Conservation (phyloP, 176 grass and related monocot genomes). For the Luzula sylvatica region DNA sequence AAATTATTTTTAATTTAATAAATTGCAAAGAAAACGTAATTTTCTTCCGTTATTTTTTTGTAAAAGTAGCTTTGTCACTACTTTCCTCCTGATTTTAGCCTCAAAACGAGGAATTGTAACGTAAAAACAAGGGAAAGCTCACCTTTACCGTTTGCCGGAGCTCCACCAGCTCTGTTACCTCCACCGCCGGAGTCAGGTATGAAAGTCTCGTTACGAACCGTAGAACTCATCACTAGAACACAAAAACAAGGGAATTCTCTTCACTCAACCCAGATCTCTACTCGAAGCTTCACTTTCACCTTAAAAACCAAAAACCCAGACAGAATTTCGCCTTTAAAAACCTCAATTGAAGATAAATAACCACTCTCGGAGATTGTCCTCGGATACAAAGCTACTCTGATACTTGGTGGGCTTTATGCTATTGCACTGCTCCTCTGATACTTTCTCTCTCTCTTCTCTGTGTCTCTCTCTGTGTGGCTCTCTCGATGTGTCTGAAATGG, state of each 20-base stretch:
- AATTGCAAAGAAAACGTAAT: neutral
- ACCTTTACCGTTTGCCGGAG: neutral
- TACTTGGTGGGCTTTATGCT: neutral
- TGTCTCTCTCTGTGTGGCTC: conserved; percentile 3
- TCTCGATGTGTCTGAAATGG: conserved; percentile 6
- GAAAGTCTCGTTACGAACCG: conserved; percentile 13
- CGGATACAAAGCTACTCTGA: neutral
- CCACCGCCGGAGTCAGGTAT: conserved; percentile 3
- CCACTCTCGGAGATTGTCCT: neutral
- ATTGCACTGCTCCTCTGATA: neutral
- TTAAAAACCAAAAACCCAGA: too few species aligned
- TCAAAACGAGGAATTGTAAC: neutral
- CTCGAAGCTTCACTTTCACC: conserved; percentile 11
- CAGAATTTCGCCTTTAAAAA: neutral
- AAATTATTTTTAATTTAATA: neutral
- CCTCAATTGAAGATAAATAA: conserved; percentile 9
- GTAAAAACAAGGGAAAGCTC: neutral
- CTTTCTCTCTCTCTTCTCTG: neutral
- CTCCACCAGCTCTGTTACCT: too few species aligned
- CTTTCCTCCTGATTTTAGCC: neutral
- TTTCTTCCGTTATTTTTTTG: neutral
- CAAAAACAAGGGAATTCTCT: conserved; percentile 6
- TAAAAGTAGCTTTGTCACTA: too few species aligned
- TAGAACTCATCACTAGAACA: conserved; percentile 7
- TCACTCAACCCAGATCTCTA: conserved; percentile 12